Percentiles rank a stretch among this genome's conserved stretches.
Conservation (phyloP, 176 grass and related monocot species). For the Oryza longistaminata region DNA sequence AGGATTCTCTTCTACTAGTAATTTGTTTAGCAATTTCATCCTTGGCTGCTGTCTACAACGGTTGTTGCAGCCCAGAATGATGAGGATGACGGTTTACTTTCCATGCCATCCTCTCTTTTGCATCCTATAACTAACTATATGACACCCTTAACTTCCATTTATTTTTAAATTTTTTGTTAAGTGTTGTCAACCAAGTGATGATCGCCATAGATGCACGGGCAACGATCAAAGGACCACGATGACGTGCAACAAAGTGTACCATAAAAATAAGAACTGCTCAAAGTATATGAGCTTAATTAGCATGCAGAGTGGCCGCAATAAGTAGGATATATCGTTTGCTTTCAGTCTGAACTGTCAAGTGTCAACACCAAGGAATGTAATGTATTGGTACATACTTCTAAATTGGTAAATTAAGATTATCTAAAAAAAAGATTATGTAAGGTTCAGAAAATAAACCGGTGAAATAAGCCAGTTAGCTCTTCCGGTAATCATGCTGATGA, state of each 20-base stretch:
- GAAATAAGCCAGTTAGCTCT: background rate
- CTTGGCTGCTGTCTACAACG: background rate
- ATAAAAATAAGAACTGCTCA: background rate
- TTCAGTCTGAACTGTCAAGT: background rate
- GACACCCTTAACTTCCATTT: background rate
- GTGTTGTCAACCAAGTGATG: constrained; percentile 7
- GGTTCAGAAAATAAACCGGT: background rate
- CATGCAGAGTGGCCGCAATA: background rate
- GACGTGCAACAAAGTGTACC: background rate
- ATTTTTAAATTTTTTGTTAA: background rate
- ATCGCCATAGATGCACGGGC: background rate
- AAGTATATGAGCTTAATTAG: background rate
- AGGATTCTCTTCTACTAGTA: background rate
- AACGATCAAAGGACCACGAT: background rate
- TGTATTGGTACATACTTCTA: background rate
- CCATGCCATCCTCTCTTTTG: constrained; percentile 14
- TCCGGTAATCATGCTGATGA: background rate
- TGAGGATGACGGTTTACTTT: constrained; percentile 32
- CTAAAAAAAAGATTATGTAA: too few relatives aligned
- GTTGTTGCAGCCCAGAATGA: constrained; percentile 24
- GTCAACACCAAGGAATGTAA: too few relatives aligned
- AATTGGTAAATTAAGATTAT: background rate
- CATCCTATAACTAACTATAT: constrained; percentile 24
- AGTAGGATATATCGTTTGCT: background rate
- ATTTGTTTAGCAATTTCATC: constrained; percentile 5